phyloP scores from a whole-genome alignment of 2,329 filamentous ascomycete species.

The Dactylellina haptotyla region DNA sequence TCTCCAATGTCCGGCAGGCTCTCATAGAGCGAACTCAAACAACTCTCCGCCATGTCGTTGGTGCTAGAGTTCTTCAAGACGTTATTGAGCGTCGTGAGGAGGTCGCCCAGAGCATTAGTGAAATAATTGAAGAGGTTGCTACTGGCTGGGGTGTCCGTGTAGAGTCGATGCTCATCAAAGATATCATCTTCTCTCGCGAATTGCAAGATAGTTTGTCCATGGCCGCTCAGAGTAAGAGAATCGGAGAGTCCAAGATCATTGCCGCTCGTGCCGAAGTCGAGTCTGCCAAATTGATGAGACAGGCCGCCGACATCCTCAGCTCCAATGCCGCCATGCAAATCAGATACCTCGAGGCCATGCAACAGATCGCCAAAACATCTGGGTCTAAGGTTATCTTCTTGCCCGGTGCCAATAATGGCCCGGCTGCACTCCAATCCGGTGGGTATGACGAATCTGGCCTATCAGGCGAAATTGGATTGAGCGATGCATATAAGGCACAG shows the following conservation, averaged over 20 bases:
- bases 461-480: slow-evolving; percentile 18
- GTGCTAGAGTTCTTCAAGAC: slow-evolving; percentile 93
- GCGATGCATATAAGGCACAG: slow-evolving; percentile 35
- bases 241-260: slow-evolving; percentile 98
- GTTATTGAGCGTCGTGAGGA: slow-evolving; percentile 98
- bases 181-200: slow-evolving; percentile 96
- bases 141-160: slow-evolving; percentile 94
- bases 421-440: slow-evolving; percentile 30
- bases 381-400: slow-evolving; percentile 90
- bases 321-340: slow-evolving; percentile 98
- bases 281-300: slow-evolving; percentile 88
- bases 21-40: slow-evolving; percentile 98
- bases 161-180: slow-evolving; percentile 99
- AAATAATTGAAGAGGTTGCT: slow-evolving; percentile 97
- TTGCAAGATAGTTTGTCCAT: slow-evolving; percentile 96
- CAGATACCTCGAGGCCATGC: slow-evolving; percentile 97
- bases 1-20: slow-evolving; percentile 93
- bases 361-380: slow-evolving; percentile 94
- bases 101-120: slow-evolving; percentile 90
- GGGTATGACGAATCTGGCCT: slow-evolving; percentile 11
- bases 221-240: slow-evolving; percentile 98
- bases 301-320: slow-evolving; percentile 91
- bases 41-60: slow-evolving; percentile 94
- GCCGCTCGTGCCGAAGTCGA: slow-evolving; percentile 96
- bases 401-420: slow-evolving; percentile 68